Evolutionary conservation across 371 early-diverging fungal species (phyloP).

Genomic region (Syncephalis plumigaleata): DNA sequence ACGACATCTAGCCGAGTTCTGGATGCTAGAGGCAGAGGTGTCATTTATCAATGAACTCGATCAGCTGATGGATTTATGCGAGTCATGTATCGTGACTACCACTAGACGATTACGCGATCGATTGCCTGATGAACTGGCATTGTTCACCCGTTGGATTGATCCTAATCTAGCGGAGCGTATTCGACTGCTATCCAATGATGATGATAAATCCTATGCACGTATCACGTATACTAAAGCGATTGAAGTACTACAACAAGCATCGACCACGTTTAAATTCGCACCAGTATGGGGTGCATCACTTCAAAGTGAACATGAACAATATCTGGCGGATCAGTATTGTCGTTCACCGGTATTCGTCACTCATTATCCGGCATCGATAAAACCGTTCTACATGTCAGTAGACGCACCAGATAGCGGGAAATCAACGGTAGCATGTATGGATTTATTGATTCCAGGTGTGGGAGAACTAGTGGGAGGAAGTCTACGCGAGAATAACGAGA

Average conservation of each 20-base stretch:
- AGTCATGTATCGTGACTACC: slow-evolving; percentile 24
- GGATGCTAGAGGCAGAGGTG: slow-evolving; percentile 89
- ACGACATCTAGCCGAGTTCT: slow-evolving; percentile 85
- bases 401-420: slow-evolving; percentile 17
- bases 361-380: slow-evolving; percentile 62
- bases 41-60: slow-evolving; percentile 43
- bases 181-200: slow-evolving; percentile 9
- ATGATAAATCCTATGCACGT: slow-evolving; percentile 36
- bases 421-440: slow-evolving; percentile 69
- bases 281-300: slow-evolving; percentile 59
- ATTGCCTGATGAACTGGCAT: slow-evolving; percentile 29
- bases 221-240: slow-evolving; percentile 77
- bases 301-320: slow-evolving; percentile 81
- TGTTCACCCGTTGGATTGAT: slow-evolving; percentile 32
- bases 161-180: slow-evolving; percentile 19
- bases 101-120: slow-evolving; percentile 25
- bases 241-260: slow-evolving; percentile 27
- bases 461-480: slow-evolving; percentile 87
- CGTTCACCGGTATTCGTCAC: slow-evolving; percentile 74
- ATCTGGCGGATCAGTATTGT: slow-evolving; percentile 50
- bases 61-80: slow-evolving; percentile 33
- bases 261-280: slow-evolving; percentile 30
- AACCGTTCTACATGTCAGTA: slow-evolving; percentile 87
- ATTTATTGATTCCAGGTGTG: slow-evolving; percentile 73
- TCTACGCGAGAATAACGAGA: slow-evolving; percentile 57